A percentile compares a stretch with the other conserved stretches of the same genome.
These are phyloP conservation scores for Macrolepiota fuliginosa DNA, from an alignment of 768 basidiomycete genomes.

Conservation along the genomic window DNA sequence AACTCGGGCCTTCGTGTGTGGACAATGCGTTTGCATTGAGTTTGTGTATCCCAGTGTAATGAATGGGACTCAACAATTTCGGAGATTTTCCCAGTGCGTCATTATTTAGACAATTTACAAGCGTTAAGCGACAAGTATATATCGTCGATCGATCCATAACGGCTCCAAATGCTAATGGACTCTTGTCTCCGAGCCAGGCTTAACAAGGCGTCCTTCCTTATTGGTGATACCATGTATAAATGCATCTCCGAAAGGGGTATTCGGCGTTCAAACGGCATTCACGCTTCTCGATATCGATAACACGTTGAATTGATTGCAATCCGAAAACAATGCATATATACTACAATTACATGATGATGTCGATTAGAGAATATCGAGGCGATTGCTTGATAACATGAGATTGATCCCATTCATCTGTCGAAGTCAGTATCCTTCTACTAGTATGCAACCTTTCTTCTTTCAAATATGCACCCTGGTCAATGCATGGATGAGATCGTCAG, in stretches of 20 bases:
- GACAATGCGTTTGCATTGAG: not conserved
- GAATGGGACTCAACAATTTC: not conserved
- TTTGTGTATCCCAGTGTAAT: not conserved
- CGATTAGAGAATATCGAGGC: conserved; percentile 1
- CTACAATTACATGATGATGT: conserved; percentile 3
- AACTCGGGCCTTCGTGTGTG: not conserved
- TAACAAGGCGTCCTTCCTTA: not conserved
- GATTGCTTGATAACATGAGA: conserved; percentile 1
- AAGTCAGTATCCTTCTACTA: not conserved
- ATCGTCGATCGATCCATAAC: not conserved
- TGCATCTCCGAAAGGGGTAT: not conserved
- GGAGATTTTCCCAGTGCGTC: not conserved
- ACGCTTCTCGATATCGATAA: conserved; percentile 2
- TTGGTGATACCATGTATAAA: too few species aligned
- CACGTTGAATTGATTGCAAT: not conserved
- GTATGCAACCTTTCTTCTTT: conserved; percentile 13
- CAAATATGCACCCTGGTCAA: conserved; percentile 29
- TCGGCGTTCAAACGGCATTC: not conserved
- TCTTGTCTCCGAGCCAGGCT: too few species aligned
- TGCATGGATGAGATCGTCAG: conserved; percentile 28
- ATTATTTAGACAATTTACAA: not conserved
- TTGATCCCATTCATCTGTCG: not conserved
- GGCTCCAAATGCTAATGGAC: not conserved
- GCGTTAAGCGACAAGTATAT: too few species aligned
- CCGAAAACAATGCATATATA: not conserved